Evolutionary conservation across 805 yeast species (phyloP), one percentile per base, ranked within the genome.

Genomic region (Aciculoconidium aculeatum): DNA sequence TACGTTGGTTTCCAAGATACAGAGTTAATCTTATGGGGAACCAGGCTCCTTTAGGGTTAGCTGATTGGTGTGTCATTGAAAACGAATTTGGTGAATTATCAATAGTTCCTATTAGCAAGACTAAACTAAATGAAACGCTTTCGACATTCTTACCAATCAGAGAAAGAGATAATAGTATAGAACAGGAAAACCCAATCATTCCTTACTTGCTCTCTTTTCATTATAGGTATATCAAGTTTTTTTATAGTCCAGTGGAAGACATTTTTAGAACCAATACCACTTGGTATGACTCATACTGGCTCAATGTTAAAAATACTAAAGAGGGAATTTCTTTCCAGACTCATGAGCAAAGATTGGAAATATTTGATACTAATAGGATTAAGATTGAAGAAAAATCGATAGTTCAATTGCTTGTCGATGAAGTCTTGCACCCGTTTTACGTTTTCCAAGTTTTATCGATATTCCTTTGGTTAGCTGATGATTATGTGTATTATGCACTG

Each of bases 41-140:
- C 11, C 63, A 66, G 16, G 66, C 72, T 4, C 80, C 94, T 0
- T 61, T 92, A 37, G 96, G 86, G 1, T 70, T 71, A 37, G 80
- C 96, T 17, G 94, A 87, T 45, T 85, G 96, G 92, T 81, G 88
- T 10, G 94, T 87, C 11, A 69, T 92, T 14, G 99, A 92, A 57
- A 94, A 86, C 42, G 96, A 88, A 51, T 80, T 75, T 65, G 97
- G 96, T 11, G 95, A 86, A 44, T 67, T 92, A 37, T 67, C 72
- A 20, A 70, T 80, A 11, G 68, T 75, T 4, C 52, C 59, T 2
- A 75, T 92, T 9, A 45, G 61, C 1, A 70, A 80, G 40, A 56
- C 59, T 24, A 70, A 83, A 64, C 84, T 80, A 47, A 78, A 81
- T 44, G 75, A 83, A 42, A 67, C 84, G 7, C 47, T 90, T 18